Percentiles rank a stretch among this genome's conserved stretches.
phyloP scores from a whole-genome alignment of 345 rosid genomes.

The Hibiscus syriacus region DNA sequence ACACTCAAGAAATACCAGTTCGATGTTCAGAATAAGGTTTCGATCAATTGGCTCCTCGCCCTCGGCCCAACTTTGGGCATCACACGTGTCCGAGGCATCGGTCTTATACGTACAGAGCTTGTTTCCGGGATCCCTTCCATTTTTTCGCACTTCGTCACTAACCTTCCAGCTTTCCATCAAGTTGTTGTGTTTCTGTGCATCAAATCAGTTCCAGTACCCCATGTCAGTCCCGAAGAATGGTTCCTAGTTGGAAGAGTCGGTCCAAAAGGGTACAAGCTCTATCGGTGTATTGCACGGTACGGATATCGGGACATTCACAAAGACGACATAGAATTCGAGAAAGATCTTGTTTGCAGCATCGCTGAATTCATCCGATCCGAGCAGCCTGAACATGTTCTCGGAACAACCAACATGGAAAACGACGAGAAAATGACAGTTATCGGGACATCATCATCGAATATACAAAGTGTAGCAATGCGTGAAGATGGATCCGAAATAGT shows the following conservation, averaged over 20 bases:
- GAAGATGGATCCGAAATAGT: slow-evolving; percentile 32
- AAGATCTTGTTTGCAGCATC: slow-evolving; percentile 70
- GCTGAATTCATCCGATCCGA: slow-evolving; percentile 74
- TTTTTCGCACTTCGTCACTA: slow-evolving; percentile 93
- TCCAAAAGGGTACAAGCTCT: slow-evolving; percentile 69
- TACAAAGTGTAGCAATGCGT: slow-evolving; percentile 40
- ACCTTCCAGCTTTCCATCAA: slow-evolving; percentile 96
- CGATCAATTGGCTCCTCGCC: slow-evolving; percentile 79
- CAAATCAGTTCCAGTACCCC: slow-evolving; percentile 94
- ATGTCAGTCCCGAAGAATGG: slow-evolving; percentile 78
- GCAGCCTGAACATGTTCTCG: slow-evolving; percentile 17
- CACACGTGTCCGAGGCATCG: slow-evolving; percentile 83
- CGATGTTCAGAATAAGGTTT: slow-evolving; percentile 88
- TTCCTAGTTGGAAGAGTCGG: slow-evolving; percentile 86
- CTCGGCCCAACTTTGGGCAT: slow-evolving; percentile 78
- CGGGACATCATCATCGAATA: slow-evolving; percentile 56
- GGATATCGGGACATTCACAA: slow-evolving; percentile 86
- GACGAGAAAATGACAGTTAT: slow-evolving; percentile 69
- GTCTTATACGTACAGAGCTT: slow-evolving; percentile 84
- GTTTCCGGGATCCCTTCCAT: slow-evolving; percentile 92
- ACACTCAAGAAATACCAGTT: slow-evolving; percentile 75
- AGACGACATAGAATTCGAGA: slow-evolving; percentile 82
- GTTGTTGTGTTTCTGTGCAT: slow-evolving; percentile 87
- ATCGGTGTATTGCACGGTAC: slow-evolving; percentile 91
- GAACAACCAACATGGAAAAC: slow-evolving; percentile 17